Conservation (phyloP, 2,329 filamentous ascomycete genomes). For the Exophiala aquamarina region DNA sequence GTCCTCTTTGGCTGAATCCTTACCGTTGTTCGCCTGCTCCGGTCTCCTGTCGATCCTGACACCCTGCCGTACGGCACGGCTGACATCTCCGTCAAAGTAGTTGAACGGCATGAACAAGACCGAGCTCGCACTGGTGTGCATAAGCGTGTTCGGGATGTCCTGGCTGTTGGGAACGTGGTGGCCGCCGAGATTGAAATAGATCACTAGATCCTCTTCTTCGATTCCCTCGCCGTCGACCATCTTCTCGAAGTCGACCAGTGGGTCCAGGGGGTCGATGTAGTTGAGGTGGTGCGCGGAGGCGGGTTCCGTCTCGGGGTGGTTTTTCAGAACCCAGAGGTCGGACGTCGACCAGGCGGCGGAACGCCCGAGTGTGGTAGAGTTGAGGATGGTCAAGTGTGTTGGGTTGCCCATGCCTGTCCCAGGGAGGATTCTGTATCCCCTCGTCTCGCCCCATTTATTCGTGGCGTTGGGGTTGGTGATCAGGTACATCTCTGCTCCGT, state of each 20-base stretch:
- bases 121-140: constrained; percentile 23
- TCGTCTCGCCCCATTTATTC: constrained; percentile 42
- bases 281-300: constrained; percentile 15
- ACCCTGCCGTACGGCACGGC: constrained; percentile 8
- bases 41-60: constrained; percentile 16
- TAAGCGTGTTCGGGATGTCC: constrained; percentile 38
- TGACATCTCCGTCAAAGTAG: constrained; percentile 22
- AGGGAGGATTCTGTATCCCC: constrained; percentile 40
- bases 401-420: constrained; percentile 36
- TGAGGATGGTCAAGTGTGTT: constrained; percentile 23
- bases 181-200: constrained; percentile 55
- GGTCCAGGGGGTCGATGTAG: constrained; percentile 14
- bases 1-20: constrained; percentile 15
- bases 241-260: constrained; percentile 16
- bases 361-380: constrained; percentile 19
- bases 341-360: constrained; percentile 20
- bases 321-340: constrained; percentile 19
- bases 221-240: constrained; percentile 18
- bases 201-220: constrained; percentile 36
- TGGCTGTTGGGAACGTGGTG: constrained; percentile 50
- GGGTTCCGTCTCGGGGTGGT: constrained; percentile 22
- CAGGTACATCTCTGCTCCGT: constrained; percentile 39
- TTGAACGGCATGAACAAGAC: constrained; percentile 25
- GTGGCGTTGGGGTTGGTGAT: constrained; percentile 38
- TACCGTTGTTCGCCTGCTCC: neutral